Percentiles rank a stretch among this genome's conserved stretches.
Evolutionary conservation across 2,329 filamentous ascomycete species (phyloP).

Genomic region (Westerdykella ornata): DNA sequence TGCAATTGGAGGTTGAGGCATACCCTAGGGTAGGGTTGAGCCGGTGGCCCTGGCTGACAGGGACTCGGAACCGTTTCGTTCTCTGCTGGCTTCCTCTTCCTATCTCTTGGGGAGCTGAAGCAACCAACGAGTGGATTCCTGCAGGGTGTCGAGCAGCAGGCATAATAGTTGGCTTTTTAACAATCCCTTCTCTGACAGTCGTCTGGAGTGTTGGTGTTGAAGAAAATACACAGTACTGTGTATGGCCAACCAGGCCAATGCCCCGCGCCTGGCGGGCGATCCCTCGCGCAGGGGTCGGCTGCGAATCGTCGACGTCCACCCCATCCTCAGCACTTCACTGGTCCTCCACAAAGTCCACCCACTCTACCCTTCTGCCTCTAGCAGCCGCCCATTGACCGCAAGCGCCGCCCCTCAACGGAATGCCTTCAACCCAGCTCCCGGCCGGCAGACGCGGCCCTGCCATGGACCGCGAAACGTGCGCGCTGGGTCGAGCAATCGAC

Average conservation of each 20-base stretch:
- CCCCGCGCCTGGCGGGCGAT: constrained; percentile 13
- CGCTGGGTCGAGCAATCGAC: constrained; percentile 20
- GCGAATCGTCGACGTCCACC: constrained; percentile 32
- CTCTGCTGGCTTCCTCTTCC: constrained; percentile 20
- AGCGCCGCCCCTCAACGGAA: constrained; percentile 30
- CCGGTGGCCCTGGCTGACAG: too few relatives aligned
- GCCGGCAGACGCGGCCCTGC: constrained; percentile 20
- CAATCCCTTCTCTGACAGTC: too few relatives aligned
- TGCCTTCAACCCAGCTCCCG: constrained; percentile 22
- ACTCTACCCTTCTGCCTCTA: constrained; percentile 19
- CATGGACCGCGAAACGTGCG: constrained; percentile 14
- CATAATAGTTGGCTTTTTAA: background rate
- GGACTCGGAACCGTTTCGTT: too few relatives aligned
- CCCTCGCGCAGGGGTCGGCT: constrained; percentile 24
- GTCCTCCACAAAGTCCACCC: constrained; percentile 22
- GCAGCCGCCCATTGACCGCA: constrained; percentile 31
- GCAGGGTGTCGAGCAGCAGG: background rate
- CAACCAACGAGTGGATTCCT: constrained; percentile 9
- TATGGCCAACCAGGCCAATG: constrained; percentile 17
- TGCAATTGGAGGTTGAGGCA: background rate
- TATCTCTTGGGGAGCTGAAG: constrained; percentile 16
- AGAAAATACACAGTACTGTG: constrained; percentile 15
- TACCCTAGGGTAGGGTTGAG: background rate
- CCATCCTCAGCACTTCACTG: constrained; percentile 19
- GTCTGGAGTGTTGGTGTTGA: constrained; percentile 6